phyloP scores from a whole-genome alignment of 2,329 filamentous ascomycete genomes.

The Albophoma yamanashiensis region DNA sequence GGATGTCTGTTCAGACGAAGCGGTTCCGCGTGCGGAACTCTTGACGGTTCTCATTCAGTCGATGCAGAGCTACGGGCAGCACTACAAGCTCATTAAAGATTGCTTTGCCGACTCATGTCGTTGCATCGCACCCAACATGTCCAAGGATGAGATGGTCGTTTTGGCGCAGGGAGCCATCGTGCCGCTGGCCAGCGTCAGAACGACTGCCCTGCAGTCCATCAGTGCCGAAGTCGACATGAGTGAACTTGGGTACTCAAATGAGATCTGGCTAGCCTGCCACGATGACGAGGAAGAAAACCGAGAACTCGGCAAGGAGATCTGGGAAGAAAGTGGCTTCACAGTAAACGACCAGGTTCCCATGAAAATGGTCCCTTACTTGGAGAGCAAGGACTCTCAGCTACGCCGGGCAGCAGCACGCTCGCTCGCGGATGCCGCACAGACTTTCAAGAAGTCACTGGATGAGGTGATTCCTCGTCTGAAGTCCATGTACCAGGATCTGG shows the following conservation, averaged over 20 bases:
- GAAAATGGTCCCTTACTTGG: constrained; percentile 66
- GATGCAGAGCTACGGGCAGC: constrained; percentile 83
- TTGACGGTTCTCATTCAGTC: constrained; percentile 62
- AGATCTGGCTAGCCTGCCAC: constrained; percentile 89
- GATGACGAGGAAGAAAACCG: constrained; percentile 84
- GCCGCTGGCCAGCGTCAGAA: constrained; percentile 67
- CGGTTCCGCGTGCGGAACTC: constrained; percentile 66
- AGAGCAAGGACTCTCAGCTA: constrained; percentile 70
- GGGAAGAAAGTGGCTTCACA: constrained; percentile 83
- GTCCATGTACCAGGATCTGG: constrained; percentile 62
- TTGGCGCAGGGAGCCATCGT: constrained; percentile 74
- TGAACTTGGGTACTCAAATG: constrained; percentile 73
- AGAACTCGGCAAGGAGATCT: constrained; percentile 76
- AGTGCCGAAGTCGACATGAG: constrained; percentile 87
- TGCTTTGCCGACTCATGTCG: constrained; percentile 79
- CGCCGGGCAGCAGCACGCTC: constrained; percentile 74
- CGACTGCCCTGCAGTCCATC: constrained; percentile 78
- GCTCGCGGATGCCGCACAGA: constrained; percentile 61
- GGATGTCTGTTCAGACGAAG: constrained; percentile 61
- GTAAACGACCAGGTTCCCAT: constrained; percentile 54
- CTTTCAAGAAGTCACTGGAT: constrained; percentile 48
- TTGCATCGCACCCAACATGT: constrained; percentile 75
- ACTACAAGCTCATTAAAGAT: constrained; percentile 93
- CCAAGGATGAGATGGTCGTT: constrained; percentile 56
- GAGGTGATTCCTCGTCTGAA: constrained; percentile 56